These are phyloP conservation scores for Tricholoma furcatifolium DNA, from an alignment of 768 basidiomycete species.

Conservation along the genomic window DNA sequence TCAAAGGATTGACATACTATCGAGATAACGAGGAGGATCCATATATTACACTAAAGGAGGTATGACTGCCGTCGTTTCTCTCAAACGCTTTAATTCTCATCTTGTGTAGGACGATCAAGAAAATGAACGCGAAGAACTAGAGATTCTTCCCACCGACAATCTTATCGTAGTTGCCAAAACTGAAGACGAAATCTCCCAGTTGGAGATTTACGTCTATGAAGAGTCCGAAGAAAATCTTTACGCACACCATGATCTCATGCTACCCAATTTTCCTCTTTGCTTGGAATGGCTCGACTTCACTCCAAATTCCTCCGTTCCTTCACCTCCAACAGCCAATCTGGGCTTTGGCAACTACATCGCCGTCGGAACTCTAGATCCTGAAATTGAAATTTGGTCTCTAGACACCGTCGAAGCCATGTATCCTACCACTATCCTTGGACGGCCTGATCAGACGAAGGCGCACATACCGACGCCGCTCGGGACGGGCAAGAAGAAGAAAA, in stretches of 20 bases:
- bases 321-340: slow-evolving; percentile 24
- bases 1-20: slow-evolving; percentile 93
- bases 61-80: slow-evolving; percentile 30
- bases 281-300: slow-evolving; percentile 99
- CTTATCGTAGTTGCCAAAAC: slow-evolving; percentile 92
- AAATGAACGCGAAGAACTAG: slow-evolving; percentile 86
- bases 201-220: slow-evolving; percentile 96
- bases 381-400: slow-evolving; percentile 98
- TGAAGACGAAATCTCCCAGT: slow-evolving; percentile 92
- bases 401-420: slow-evolving; percentile 94
- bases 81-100: slow-evolving; percentile 11
- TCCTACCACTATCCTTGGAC: slow-evolving; percentile 87
- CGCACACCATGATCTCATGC: slow-evolving; percentile 96
- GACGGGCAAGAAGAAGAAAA: slow-evolving; percentile 97
- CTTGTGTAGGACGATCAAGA: slow-evolving; percentile 58
- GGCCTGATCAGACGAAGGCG: slow-evolving; percentile 79
- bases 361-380: slow-evolving; percentile 95
- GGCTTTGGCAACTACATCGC: slow-evolving; percentile 87
- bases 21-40: slow-evolving; percentile 92
- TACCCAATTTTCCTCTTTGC: slow-evolving; percentile 96
- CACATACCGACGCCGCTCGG: slow-evolving; percentile 78
- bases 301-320: slow-evolving; percentile 52
- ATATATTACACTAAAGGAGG: slow-evolving; percentile 94
- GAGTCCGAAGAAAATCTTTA: slow-evolving; percentile 90
- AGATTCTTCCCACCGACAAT: slow-evolving; percentile 88